Evolutionary conservation across 192 early-diverging fungal genomes (phyloP).

Genomic region (Cladochytrium replicatum): DNA sequence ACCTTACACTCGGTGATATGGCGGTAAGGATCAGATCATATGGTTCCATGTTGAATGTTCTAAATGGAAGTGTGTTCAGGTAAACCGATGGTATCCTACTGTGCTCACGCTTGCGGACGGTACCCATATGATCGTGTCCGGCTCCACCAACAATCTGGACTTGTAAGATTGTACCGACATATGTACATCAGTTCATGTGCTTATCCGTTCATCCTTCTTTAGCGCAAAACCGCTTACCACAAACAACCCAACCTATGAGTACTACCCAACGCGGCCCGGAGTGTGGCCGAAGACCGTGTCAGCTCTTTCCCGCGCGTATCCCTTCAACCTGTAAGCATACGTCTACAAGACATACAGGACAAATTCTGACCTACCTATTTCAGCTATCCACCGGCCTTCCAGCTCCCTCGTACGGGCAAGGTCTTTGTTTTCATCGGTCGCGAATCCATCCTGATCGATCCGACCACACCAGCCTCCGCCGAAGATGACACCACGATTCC

Average conservation of each 20-base stretch:
- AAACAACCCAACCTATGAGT: conserved; percentile 36
- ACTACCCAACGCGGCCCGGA: conserved; percentile 14
- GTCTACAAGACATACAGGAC: too few species aligned
- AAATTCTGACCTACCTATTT: too few species aligned
- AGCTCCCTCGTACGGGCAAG: background rate
- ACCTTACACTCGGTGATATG: too few species aligned
- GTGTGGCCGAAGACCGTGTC: conserved; percentile 5
- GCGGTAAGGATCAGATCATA: too few species aligned
- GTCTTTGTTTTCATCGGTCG: background rate
- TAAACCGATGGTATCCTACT: conserved; percentile 35
- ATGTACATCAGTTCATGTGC: too few species aligned
- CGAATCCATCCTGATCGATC: background rate
- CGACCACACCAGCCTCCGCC: background rate
- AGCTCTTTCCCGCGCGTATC: conserved; percentile 14
- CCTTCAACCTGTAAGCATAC: background rate
- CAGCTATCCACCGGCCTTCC: background rate
- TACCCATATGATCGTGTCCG: conserved; percentile 12
- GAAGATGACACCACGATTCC: background rate
- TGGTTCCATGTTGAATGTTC: too few species aligned
- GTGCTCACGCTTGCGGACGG: conserved; percentile 20
- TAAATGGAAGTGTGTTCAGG: too few species aligned
- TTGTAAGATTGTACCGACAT: too few species aligned
- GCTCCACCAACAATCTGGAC: conserved; percentile 15
- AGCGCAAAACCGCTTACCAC: conserved; percentile 5
- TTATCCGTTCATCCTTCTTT: conserved; percentile 4